Conservation (phyloP, 257 asterid species). For the Paulownia fortunei region DNA sequence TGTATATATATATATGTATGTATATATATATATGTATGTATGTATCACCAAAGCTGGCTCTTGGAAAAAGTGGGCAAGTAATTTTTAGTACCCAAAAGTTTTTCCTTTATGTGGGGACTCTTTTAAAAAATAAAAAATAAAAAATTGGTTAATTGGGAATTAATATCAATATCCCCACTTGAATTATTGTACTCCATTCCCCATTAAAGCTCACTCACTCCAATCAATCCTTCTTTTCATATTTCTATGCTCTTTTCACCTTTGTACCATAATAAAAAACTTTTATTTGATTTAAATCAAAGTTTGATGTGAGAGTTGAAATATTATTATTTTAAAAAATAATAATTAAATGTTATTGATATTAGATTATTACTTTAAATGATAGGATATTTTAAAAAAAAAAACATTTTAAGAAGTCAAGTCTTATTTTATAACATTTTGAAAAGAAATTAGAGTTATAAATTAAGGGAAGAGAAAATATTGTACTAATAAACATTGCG, state of each 20-base stretch:
- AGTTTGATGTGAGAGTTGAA: not conserved
- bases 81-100: not conserved
- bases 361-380: too few species aligned
- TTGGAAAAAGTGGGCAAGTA: not conserved
- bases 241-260: slow-evolving; percentile 17
- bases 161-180: not conserved
- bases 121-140: too few species aligned
- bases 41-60: not conserved
- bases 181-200: slow-evolving; percentile 45
- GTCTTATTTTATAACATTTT: too few species aligned
- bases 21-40: not conserved
- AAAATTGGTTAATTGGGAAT: not conserved
- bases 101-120: not conserved
- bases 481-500: too few species aligned
- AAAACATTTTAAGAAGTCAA: too few species aligned
- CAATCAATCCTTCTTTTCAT: slow-evolving; percentile 25
- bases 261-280: not conserved
- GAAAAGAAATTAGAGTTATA: too few species aligned
- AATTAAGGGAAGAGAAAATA: too few species aligned
- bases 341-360: too few species aligned
- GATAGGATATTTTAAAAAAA: too few species aligned
- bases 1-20: not conserved
- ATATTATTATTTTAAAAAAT: too few species aligned
- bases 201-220: slow-evolving; percentile 28
- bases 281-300: not conserved